Evolutionary conservation across 2,329 filamentous ascomycete genomes (phyloP).

Genomic region (Cladosporium sp.): DNA sequence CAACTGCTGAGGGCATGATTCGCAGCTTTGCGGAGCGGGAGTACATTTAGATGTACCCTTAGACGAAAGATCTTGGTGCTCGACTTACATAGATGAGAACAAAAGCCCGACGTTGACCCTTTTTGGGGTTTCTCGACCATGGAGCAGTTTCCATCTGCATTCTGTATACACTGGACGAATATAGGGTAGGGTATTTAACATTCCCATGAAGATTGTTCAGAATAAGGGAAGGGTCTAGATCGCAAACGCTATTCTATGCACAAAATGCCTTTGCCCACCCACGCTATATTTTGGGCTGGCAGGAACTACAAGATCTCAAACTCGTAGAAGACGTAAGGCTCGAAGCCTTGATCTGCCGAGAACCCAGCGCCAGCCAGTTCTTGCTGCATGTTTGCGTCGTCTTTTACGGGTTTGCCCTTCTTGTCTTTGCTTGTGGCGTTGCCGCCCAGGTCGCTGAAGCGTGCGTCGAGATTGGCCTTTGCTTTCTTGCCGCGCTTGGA

Average conservation of each 20-base stretch:
- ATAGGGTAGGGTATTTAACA: too few relatives aligned
- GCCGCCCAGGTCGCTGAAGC: conserved; percentile 87
- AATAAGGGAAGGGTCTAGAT: background rate
- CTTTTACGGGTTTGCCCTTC: conserved; percentile 85
- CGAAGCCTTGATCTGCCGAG: conserved; percentile 78
- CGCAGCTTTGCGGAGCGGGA: conserved; percentile 58
- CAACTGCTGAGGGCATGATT: conserved; percentile 74
- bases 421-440: conserved; percentile 94
- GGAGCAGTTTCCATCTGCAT: too few relatives aligned
- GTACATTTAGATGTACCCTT: conserved; percentile 26
- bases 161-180: too few relatives aligned
- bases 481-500: conserved; percentile 77
- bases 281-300: background rate
- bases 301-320: conserved; percentile 64
- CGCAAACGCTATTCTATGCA: conserved; percentile 4
- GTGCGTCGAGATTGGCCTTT: conserved; percentile 62
- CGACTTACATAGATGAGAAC: too few relatives aligned
- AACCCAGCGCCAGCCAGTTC: conserved; percentile 76
- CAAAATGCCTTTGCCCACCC: background rate
- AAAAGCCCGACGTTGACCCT: too few relatives aligned
- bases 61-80: too few relatives aligned
- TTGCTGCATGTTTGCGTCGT: conserved; percentile 72
- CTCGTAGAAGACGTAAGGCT: conserved; percentile 95
- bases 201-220: background rate
- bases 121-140: too few relatives aligned